Conservation (phyloP, 2,329 filamentous ascomycete genomes). For the Aspergillus sclerotialis region DNA sequence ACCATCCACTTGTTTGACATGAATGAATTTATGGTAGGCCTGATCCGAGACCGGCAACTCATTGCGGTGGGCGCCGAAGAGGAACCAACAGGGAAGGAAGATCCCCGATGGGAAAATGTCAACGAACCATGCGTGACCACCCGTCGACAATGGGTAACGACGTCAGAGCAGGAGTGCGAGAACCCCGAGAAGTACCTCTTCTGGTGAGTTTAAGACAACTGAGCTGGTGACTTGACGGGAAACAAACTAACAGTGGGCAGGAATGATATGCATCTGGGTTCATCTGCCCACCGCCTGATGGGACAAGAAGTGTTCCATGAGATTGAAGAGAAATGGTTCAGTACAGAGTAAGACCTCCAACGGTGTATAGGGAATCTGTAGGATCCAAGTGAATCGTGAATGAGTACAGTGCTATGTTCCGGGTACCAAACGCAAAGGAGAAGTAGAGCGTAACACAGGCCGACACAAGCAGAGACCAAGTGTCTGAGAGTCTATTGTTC, state of each 20-base stretch:
- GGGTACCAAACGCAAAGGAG: background rate
- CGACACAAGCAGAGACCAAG: background rate
- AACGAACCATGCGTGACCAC: conserved; percentile 26
- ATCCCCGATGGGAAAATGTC: conserved; percentile 31
- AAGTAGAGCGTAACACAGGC: background rate
- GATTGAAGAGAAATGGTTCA: conserved; percentile 27
- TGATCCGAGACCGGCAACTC: conserved; percentile 33
- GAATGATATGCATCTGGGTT: conserved; percentile 36
- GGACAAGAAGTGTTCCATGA: conserved; percentile 30
- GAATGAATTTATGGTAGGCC: conserved; percentile 32
- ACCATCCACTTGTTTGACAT: conserved; percentile 33
- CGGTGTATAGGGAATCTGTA: conserved; percentile 2
- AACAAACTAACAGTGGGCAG: conserved; percentile 16
- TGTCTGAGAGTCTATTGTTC: conserved; percentile 1
- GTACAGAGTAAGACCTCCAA: conserved; percentile 4
- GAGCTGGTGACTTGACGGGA: conserved; percentile 2
- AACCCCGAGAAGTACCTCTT: conserved; percentile 34
- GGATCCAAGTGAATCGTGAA: conserved; percentile 3
- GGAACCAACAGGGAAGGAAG: conserved; percentile 25
- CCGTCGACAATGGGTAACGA: conserved; percentile 20
- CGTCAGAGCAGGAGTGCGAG: conserved; percentile 26
- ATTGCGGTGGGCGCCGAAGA: conserved; percentile 28
- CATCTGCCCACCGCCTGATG: conserved; percentile 31
- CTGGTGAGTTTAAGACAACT: conserved; percentile 25
- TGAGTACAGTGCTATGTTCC: background rate